Conservation (phyloP, 768 basidiomycete genomes). For the Amanita pseudoporphyria region DNA sequence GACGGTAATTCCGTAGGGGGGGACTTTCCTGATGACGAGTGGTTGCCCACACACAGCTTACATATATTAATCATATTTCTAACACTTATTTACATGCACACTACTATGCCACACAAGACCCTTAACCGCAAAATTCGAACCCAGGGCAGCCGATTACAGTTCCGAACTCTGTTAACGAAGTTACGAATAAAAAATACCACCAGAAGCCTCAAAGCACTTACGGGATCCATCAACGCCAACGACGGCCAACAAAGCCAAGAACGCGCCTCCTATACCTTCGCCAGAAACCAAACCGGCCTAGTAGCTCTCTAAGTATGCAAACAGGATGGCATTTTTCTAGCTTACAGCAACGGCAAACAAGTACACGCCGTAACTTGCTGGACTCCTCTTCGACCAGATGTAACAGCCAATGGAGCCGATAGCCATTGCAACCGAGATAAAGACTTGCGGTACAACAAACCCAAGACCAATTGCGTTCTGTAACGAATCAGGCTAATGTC, state of each 20-base stretch:
- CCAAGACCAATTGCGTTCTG: slow-evolving; percentile 42
- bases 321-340: not conserved
- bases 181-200: not conserved
- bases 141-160: slow-evolving; percentile 47
- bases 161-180: slow-evolving; percentile 25
- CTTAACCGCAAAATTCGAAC: slow-evolving; percentile 41
- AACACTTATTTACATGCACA: too few species aligned
- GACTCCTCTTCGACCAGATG: slow-evolving; percentile 38
- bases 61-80: too few species aligned
- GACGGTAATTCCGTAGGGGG: too few species aligned
- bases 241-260: slow-evolving; percentile 46
- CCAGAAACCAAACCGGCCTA: slow-evolving; percentile 45
- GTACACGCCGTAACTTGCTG: slow-evolving; percentile 41
- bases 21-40: too few species aligned
- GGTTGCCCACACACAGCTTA: too few species aligned
- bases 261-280: slow-evolving; percentile 53
- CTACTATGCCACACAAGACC: not conserved
- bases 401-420: slow-evolving; percentile 37
- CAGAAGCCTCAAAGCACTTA: slow-evolving; percentile 18
- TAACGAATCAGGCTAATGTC: not conserved
- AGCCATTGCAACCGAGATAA: slow-evolving; percentile 44
- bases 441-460: slow-evolving; percentile 43
- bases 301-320: not conserved
- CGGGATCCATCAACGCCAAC: slow-evolving; percentile 39
- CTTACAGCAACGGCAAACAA: slow-evolving; percentile 44